These are phyloP conservation scores for Calamus simplicifolius DNA, from an alignment of 176 grass and related monocot genomes.

Conservation along the genomic window DNA sequence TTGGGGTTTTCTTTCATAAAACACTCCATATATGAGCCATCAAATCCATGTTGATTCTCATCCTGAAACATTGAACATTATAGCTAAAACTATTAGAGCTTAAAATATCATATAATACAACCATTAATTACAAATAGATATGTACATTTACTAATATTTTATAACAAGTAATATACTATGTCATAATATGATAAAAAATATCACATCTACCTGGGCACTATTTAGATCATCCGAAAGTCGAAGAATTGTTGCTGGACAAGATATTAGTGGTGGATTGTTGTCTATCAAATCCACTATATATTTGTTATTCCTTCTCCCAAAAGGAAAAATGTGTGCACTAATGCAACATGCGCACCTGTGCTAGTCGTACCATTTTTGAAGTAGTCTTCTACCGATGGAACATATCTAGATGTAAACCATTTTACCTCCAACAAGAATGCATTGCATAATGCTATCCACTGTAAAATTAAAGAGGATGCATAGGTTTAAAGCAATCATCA, in stretches of 20 bases:
- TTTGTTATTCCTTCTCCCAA: conserved; percentile 23
- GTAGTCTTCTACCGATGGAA: conserved; percentile 34
- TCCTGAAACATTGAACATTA: conserved; percentile 19
- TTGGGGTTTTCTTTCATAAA: conserved; percentile 51
- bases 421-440: conserved; percentile 46
- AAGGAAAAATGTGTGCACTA: conserved; percentile 15
- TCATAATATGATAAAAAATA: no score
- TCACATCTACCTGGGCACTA: conserved; percentile 32
- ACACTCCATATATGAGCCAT: conserved; percentile 48
- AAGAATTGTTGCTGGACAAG: conserved; percentile 43
- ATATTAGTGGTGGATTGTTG: conserved; percentile 8
- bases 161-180: no score
- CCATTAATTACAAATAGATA: no score
- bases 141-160: no score
- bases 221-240: conserved; percentile 64
- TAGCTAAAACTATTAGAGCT: no score
- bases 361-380: conserved; percentile 35
- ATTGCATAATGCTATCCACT: conserved; percentile 26
- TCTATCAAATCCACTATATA: not conserved
- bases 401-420: conserved; percentile 36
- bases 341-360: conserved; percentile 20
- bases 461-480: no score
- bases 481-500: no score
- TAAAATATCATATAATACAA: no score
- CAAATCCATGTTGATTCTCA: conserved; percentile 47